Percentiles rank a stretch among this genome's conserved stretches.
Conservation (phyloP, 2,329 filamentous ascomycete genomes). For the Penicillium capsulatum region DNA sequence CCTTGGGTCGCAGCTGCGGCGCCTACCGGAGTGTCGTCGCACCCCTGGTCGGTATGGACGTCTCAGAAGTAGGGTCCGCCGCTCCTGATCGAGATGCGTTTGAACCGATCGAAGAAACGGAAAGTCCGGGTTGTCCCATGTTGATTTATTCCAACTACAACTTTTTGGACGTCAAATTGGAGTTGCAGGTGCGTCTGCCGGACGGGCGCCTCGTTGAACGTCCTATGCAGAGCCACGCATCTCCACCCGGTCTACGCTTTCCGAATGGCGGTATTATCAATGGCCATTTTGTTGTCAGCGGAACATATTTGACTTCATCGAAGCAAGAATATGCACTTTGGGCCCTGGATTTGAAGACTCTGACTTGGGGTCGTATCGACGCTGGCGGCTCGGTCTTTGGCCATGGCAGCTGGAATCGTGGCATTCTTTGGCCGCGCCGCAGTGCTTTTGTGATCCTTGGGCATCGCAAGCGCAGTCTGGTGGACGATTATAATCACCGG, state of each 20-base stretch:
- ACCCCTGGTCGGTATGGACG: conserved; percentile 56
- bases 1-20: conserved; percentile 85
- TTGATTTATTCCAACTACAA: conserved; percentile 99
- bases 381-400: conserved; percentile 91
- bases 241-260: conserved; percentile 87
- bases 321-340: conserved; percentile 98
- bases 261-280: conserved; percentile 95
- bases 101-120: conserved; percentile 29
- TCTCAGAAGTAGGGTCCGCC: conserved; percentile 43
- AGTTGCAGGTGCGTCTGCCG: conserved; percentile 79
- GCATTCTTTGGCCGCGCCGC: conserved; percentile 84
- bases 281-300: conserved; percentile 94
- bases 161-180: conserved; percentile 93
- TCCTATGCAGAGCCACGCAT: conserved; percentile 75
- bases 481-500: conserved; percentile 97
- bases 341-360: conserved; percentile 81
- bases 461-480: conserved; percentile 85
- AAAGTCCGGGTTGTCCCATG: conserved; percentile 60
- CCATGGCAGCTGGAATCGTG: conserved; percentile 96
- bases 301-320: conserved; percentile 93
- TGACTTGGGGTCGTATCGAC: conserved; percentile 95
- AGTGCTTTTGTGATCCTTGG: conserved; percentile 96
- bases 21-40: conserved; percentile 95
- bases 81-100: conserved; percentile 38
- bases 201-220: conserved; percentile 83